Conservation (phyloP, 2,329 filamentous ascomycete species). For the Onygenales sp. region DNA sequence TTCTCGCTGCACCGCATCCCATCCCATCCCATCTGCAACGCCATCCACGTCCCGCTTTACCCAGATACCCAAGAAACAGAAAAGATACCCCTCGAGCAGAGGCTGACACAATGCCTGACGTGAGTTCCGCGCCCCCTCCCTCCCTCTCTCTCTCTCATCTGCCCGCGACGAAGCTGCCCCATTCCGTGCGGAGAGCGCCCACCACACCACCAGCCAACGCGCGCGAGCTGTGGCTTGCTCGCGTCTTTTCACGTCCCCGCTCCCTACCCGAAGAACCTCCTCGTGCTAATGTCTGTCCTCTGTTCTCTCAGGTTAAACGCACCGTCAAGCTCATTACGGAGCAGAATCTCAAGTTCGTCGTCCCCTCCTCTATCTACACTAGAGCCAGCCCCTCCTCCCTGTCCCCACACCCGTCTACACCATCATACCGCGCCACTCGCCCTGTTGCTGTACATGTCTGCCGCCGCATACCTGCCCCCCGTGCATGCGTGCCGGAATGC, state of each 20-base stretch:
- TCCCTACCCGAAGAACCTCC: neutral
- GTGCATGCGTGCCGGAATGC: neutral
- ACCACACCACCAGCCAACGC: neutral
- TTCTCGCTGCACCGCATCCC: neutral
- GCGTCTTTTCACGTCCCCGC: neutral
- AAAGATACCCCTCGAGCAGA: neutral
- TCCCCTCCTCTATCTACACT: slow-evolving; percentile 7
- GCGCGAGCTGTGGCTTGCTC: neutral
- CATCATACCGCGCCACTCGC: slow-evolving; percentile 9
- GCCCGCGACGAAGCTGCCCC: slow-evolving; percentile 1
- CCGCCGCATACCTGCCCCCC: neutral
- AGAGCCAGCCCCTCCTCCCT: neutral
- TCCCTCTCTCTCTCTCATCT: neutral
- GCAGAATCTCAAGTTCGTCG: slow-evolving; percentile 74
- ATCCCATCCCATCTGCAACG: neutral
- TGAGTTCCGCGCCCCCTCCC: slow-evolving; percentile 18
- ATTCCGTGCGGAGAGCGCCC: neutral
- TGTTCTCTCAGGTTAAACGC: slow-evolving; percentile 57
- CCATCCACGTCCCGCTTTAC: neutral
- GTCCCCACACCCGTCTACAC: slow-evolving; percentile 7
- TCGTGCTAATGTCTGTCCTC: slow-evolving; percentile 1
- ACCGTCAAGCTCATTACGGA: slow-evolving; percentile 88
- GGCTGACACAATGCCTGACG: slow-evolving; percentile 35
- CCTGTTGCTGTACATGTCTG: neutral
- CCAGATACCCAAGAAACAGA: neutral